phyloP scores from a whole-genome alignment of 768 basidiomycete genomes.

The Xerocomellus chrysenteron region DNA sequence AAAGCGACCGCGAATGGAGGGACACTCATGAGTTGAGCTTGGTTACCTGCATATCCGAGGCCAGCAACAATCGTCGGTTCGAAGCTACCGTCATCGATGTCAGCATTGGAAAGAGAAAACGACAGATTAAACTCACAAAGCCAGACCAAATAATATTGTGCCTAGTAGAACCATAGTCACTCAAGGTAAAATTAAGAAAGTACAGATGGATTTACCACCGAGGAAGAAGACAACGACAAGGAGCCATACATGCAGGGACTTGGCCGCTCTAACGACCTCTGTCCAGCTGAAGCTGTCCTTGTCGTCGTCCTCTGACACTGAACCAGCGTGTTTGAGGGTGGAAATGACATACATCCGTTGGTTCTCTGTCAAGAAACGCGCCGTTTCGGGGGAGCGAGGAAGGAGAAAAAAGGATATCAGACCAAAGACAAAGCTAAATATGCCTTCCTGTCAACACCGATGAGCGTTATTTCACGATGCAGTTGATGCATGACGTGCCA shows the following conservation, averaged over 20 bases:
- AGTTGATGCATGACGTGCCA: slow-evolving; percentile 31
- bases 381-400: slow-evolving; percentile 42
- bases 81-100: slow-evolving; percentile 51
- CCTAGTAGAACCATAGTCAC: slow-evolving; percentile 17
- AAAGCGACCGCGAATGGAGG: slow-evolving; percentile 50
- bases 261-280: slow-evolving; percentile 50
- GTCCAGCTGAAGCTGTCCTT: slow-evolving; percentile 54
- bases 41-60: slow-evolving; percentile 53
- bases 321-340: slow-evolving; percentile 19
- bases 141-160: slow-evolving; percentile 14
- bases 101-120: slow-evolving; percentile 27
- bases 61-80: slow-evolving; percentile 64
- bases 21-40: slow-evolving; percentile 59
- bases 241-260: slow-evolving; percentile 55
- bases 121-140: slow-evolving; percentile 21
- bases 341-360: slow-evolving; percentile 49
- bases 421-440: slow-evolving; percentile 62
- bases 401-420: slow-evolving; percentile 48
- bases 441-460: slow-evolving; percentile 44
- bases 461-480: background rate
- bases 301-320: slow-evolving; percentile 42
- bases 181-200: background rate
- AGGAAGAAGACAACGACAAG: slow-evolving; percentile 52
- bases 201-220: slow-evolving; percentile 35
- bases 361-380: slow-evolving; percentile 50